Percentiles rank a stretch among this genome's conserved stretches.
Evolutionary conservation across 768 basidiomycete genomes (phyloP).

Genomic region (Chalciporus chontae): DNA sequence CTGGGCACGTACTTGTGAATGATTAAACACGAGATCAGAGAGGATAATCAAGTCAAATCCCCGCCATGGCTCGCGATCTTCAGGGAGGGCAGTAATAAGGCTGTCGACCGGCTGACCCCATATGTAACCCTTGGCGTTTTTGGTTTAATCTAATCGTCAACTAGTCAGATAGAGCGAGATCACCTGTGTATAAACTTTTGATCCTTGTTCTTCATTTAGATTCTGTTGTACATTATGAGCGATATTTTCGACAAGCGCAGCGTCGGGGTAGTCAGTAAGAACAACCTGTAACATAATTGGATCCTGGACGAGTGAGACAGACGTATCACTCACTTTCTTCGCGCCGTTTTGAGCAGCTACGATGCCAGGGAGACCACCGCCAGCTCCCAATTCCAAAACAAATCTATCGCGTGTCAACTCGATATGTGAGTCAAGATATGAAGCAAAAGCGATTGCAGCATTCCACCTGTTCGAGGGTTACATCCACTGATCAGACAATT

Average conservation of each 20-base stretch:
- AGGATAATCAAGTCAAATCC: constrained; percentile 81
- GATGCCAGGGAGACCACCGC: constrained; percentile 84
- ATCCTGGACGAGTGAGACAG: not conserved
- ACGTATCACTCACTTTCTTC: constrained; percentile 41
- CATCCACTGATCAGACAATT: not conserved
- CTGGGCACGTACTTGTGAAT: constrained; percentile 65
- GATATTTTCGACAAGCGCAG: constrained; percentile 71
- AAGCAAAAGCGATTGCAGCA: constrained; percentile 68
- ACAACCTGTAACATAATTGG: constrained; percentile 51
- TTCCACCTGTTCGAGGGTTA: constrained; percentile 65
- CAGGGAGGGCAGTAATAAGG: constrained; percentile 28
- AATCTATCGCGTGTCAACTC: constrained; percentile 42
- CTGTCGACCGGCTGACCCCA: constrained; percentile 62
- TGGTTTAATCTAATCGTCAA: constrained; percentile 19
- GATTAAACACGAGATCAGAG: constrained; percentile 93
- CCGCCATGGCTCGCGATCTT: constrained; percentile 12
- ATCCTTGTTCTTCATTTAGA: constrained; percentile 25
- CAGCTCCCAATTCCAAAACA: constrained; percentile 91
- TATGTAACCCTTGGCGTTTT: constrained; percentile 62
- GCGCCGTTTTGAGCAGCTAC: constrained; percentile 72
- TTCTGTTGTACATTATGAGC: constrained; percentile 64
- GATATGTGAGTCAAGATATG: constrained; percentile 57
- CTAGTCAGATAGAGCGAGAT: constrained; percentile 23
- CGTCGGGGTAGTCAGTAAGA: constrained; percentile 91
- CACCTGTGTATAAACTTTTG: constrained; percentile 32